Conservation (phyloP, 2,329 filamentous ascomycete species). For the Huntiella moniliformis region DNA sequence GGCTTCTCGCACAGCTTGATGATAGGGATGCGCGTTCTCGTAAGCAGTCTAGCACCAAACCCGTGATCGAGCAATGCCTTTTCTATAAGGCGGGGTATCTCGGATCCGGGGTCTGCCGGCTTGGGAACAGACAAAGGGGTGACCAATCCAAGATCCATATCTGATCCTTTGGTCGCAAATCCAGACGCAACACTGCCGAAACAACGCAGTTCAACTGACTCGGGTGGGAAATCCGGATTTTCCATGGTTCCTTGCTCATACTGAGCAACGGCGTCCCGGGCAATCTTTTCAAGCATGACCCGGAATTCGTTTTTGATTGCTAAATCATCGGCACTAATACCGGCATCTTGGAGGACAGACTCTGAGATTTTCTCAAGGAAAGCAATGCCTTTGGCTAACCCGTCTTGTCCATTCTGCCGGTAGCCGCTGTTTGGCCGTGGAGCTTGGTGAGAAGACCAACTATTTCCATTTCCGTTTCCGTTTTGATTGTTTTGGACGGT, state of each 20-base stretch:
- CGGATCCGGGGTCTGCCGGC: constrained; percentile 34
- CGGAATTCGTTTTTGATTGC: constrained; percentile 55
- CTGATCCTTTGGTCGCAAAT: constrained; percentile 72
- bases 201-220: constrained; percentile 49
- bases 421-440: neutral
- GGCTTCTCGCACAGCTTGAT: constrained; percentile 70
- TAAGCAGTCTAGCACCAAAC: constrained; percentile 58
- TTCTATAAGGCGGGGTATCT: constrained; percentile 57
- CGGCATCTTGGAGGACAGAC: constrained; percentile 34
- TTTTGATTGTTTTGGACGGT: neutral
- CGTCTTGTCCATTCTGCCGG: neutral
- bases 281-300: constrained; percentile 41
- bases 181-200: constrained; percentile 73
- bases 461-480: neutral
- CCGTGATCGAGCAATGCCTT: constrained; percentile 53
- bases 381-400: neutral
- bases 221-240: constrained; percentile 27
- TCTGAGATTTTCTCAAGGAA: constrained; percentile 10
- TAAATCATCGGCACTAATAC: constrained; percentile 46
- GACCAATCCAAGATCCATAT: constrained; percentile 73
- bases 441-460: neutral
- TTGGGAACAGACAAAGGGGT: constrained; percentile 39
- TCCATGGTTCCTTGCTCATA: constrained; percentile 28
- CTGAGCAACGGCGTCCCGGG: constrained; percentile 36
- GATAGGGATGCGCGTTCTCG: constrained; percentile 66